Conservation (phyloP, 192 early-diverging fungal species). For the Podila horticola region DNA sequence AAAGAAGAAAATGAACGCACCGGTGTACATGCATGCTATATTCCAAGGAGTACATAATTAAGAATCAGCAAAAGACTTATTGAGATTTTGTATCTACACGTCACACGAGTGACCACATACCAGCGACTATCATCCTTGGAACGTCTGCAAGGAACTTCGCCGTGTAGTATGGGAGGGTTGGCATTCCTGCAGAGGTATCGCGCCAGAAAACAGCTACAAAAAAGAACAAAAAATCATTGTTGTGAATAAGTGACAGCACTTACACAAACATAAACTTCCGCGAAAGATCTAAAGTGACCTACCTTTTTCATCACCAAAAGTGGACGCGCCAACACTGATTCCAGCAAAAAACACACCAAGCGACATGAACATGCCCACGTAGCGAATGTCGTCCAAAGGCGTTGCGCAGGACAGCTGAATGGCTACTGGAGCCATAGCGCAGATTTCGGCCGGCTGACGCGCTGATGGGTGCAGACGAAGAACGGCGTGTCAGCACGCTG, state of each 20-base stretch:
- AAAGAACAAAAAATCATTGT: background rate
- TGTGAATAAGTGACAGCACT: background rate
- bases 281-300: background rate
- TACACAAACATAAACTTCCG: background rate
- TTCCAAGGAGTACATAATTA: no score
- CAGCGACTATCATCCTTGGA: conserved; percentile 65
- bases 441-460: conserved; percentile 51
- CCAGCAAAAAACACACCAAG: conserved; percentile 68
- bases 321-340: conserved; percentile 60
- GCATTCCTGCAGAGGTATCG: conserved; percentile 67
- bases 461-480: conserved; percentile 39
- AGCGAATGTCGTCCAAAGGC: conserved; percentile 24
- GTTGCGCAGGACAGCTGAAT: conserved; percentile 37
- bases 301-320: conserved; percentile 71
- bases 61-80: no score
- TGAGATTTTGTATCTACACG: no score
- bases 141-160: conserved; percentile 69
- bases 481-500: conserved; percentile 17
- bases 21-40: conserved; percentile 58
- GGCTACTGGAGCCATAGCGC: conserved; percentile 52
- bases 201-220: conserved; percentile 68
- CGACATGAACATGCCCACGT: conserved; percentile 64
- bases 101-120: no score
- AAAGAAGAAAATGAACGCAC: conserved; percentile 65
- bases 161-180: conserved; percentile 66